These are phyloP conservation scores for Astrothelium macrocarpum DNA, from an alignment of 495 filamentous ascomycete genomes.

Conservation along the genomic window DNA sequence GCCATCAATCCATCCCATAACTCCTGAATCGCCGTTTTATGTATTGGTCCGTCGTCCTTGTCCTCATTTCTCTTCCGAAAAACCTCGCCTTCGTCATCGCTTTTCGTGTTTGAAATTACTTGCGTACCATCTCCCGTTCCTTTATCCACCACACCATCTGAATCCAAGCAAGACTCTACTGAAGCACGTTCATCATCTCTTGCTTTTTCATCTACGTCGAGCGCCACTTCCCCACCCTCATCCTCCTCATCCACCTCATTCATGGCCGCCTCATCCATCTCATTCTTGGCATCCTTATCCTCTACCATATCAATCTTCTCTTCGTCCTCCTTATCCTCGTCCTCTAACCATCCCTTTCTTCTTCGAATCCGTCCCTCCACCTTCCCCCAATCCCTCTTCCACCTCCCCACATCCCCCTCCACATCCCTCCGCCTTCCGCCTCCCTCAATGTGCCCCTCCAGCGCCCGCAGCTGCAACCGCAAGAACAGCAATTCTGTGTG, in stretches of 20 bases:
- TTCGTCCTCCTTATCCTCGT: not conserved
- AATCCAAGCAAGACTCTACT: not conserved
- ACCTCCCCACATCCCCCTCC: constrained; percentile 9
- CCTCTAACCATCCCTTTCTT: not conserved
- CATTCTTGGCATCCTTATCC: constrained; percentile 6
- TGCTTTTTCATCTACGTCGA: not conserved
- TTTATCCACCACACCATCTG: not conserved
- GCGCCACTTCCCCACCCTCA: not conserved
- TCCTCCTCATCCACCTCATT: constrained; percentile 9
- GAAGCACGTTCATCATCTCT: not conserved
- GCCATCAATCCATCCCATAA: constrained; percentile 18
- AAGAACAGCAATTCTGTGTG: constrained; percentile 25
- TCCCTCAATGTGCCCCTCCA: constrained; percentile 9
- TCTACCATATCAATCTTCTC: not conserved
- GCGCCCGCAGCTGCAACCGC: constrained; percentile 22
- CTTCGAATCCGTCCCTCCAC: constrained; percentile 9
- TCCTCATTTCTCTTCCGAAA: constrained; percentile 20
- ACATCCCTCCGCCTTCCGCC: constrained; percentile 6
- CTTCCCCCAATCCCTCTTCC: constrained; percentile 17
- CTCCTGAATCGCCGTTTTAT: constrained; percentile 22
- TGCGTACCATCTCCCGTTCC: not conserved
- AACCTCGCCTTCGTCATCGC: constrained; percentile 53
- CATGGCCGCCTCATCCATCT: constrained; percentile 3
- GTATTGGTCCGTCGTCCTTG: not conserved
- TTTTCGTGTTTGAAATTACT: constrained; percentile 42